Conservation (phyloP, 495 filamentous ascomycete species). For the Neurospora terricola region DNA sequence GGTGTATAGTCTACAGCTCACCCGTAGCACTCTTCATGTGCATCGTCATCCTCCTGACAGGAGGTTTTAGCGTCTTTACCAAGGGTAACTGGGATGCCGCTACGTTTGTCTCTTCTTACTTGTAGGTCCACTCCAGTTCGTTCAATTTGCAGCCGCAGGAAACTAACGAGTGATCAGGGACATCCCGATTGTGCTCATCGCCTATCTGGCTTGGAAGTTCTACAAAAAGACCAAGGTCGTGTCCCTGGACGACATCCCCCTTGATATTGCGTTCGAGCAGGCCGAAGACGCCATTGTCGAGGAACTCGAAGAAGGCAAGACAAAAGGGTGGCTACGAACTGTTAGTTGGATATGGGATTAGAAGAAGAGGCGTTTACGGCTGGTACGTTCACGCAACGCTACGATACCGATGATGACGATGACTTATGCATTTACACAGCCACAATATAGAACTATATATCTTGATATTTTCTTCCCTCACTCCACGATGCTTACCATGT, state of each 20-base stretch:
- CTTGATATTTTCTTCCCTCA: not conserved
- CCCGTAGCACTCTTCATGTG: slow-evolving; percentile 32
- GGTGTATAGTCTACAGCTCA: slow-evolving; percentile 21
- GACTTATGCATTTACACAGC: not conserved
- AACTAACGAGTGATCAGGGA: slow-evolving; percentile 23
- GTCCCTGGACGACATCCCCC: slow-evolving; percentile 41
- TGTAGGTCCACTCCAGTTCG: slow-evolving; percentile 23
- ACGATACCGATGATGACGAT: not conserved
- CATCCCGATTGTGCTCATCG: slow-evolving; percentile 41
- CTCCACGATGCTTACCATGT: not conserved
- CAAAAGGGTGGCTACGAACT: slow-evolving; percentile 14
- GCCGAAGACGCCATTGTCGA: slow-evolving; percentile 25
- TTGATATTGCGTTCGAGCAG: slow-evolving; percentile 29
- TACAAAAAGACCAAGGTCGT: slow-evolving; percentile 44
- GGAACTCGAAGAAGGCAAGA: slow-evolving; percentile 17
- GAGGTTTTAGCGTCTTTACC: slow-evolving; percentile 38
- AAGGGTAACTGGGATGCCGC: slow-evolving; percentile 37
- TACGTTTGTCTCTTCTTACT: slow-evolving; percentile 37
- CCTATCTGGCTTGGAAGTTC: slow-evolving; percentile 47
- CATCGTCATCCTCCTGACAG: slow-evolving; percentile 36
- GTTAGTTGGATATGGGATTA: slow-evolving; percentile 37
- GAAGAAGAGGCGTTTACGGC: not conserved
- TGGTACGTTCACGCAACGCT: not conserved
- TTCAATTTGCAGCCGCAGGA: not conserved
- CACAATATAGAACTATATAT: not conserved